Percentiles rank a stretch among this genome's conserved stretches.
Conservation (phyloP, 2,329 filamentous ascomycete species). For the Coniochaeta sp. region DNA sequence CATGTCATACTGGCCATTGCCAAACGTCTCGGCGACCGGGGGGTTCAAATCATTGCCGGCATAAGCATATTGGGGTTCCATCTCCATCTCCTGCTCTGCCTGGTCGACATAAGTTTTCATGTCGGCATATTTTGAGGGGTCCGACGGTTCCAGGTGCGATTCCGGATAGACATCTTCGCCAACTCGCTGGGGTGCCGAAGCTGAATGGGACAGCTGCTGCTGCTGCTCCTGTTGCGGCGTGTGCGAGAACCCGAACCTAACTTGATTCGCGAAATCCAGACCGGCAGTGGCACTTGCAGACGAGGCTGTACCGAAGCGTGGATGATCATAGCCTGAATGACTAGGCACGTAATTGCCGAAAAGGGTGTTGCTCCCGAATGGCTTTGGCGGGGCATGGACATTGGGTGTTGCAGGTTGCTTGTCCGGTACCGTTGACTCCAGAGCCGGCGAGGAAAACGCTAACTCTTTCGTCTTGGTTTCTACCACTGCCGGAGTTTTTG, state of each 20-base stretch:
- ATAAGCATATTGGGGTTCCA: constrained; percentile 6
- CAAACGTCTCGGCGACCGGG: constrained; percentile 9
- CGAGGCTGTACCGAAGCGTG: constrained; percentile 10
- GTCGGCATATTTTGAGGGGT: constrained; percentile 9
- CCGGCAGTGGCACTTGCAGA: constrained; percentile 7
- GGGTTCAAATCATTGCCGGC: constrained; percentile 4
- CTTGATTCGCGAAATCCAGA: constrained; percentile 17
- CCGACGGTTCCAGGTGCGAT: constrained; percentile 11
- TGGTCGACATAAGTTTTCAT: constrained; percentile 9
- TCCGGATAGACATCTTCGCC: constrained; percentile 11
- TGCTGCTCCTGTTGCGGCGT: constrained; percentile 4
- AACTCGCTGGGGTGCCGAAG: neutral
- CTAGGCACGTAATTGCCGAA: constrained; percentile 9
- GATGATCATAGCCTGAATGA: constrained; percentile 11
- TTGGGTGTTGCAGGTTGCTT: neutral
- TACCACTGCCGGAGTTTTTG: neutral
- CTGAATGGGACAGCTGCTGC: neutral
- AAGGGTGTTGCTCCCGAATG: neutral
- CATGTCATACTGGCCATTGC: constrained; percentile 13
- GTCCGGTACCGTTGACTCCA: neutral
- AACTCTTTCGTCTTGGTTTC: neutral
- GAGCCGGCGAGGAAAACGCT: too few relatives aligned
- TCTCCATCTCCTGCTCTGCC: constrained; percentile 9
- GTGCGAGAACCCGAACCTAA: constrained; percentile 22
- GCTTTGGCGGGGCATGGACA: neutral